These are phyloP conservation scores for Moringa oleifera DNA, from an alignment of 345 rosid species.

Conservation along the genomic window DNA sequence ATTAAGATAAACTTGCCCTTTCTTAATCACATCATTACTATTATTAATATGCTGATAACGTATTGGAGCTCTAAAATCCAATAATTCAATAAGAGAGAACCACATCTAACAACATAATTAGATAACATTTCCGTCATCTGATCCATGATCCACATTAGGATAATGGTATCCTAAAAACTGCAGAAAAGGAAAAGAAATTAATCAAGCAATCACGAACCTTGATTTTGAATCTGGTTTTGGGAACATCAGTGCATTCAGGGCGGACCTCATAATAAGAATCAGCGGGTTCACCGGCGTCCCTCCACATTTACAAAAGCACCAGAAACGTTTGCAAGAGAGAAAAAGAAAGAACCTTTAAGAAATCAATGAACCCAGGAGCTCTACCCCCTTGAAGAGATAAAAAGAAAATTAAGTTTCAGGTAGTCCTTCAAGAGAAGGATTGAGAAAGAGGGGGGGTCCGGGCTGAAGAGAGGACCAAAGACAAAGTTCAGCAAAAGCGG, in stretches of 20 bases:
- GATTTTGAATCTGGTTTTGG: constrained; percentile 85
- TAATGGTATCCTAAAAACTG: background rate
- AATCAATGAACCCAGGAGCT: constrained; percentile 5
- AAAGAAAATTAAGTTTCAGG: background rate
- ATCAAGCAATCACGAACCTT: constrained; percentile 41
- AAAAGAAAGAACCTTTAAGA: background rate
- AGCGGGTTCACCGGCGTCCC: constrained; percentile 55
- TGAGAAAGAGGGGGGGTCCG: background rate
- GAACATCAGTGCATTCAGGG: constrained; percentile 89
- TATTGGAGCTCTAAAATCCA: background rate
- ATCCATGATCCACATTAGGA: no score
- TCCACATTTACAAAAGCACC: constrained; percentile 57
- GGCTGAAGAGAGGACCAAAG: background rate
- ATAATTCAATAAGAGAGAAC: no score
- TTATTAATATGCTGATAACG: background rate
- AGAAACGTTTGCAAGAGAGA: background rate
- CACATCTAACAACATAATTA: no score
- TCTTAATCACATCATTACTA: no score
- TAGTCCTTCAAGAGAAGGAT: background rate
- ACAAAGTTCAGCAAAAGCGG: constrained; percentile 2
- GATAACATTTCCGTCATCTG: background rate
- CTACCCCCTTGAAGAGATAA: background rate
- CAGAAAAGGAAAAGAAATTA: background rate
- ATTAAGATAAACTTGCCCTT: no score
- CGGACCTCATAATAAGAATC: constrained; percentile 93